Evolutionary conservation across 805 yeast genomes (phyloP).

Genomic region (Cyberlindnera subsufficiens): DNA sequence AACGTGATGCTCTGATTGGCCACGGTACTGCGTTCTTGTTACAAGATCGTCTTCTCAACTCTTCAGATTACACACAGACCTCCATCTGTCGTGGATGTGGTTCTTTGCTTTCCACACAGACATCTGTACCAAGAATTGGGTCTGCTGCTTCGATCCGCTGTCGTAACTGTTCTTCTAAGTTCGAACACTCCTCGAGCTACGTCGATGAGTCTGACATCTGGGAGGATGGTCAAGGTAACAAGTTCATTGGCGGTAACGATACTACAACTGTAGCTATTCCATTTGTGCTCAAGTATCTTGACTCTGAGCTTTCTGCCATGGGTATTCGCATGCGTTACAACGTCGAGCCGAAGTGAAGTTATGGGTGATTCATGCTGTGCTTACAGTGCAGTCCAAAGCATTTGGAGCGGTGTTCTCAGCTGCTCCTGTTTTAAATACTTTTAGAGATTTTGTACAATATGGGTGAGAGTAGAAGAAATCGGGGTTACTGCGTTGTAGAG

Average conservation of each 20-base stretch:
- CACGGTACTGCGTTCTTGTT: conserved; percentile 94
- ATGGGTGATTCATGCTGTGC: background rate
- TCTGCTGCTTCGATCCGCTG: conserved; percentile 73
- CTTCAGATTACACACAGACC: conserved; percentile 93
- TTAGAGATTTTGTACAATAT: background rate
- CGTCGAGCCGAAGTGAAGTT: conserved; percentile 50
- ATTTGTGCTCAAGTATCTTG: conserved; percentile 89
- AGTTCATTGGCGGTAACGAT: conserved; percentile 85
- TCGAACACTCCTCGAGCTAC: conserved; percentile 49
- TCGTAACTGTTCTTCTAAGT: conserved; percentile 79
- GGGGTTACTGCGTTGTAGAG: no score
- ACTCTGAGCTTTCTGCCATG: conserved; percentile 95
- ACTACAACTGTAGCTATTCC: conserved; percentile 97
- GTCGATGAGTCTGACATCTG: conserved; percentile 73
- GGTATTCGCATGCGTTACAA: conserved; percentile 91
- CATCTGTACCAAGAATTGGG: conserved; percentile 88
- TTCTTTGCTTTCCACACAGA: conserved; percentile 81
- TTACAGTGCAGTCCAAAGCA: background rate
- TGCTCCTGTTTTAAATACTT: background rate
- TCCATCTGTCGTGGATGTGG: conserved; percentile 91
- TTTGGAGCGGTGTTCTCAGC: background rate
- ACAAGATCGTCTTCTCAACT: conserved; percentile 91
- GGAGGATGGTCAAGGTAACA: conserved; percentile 96
- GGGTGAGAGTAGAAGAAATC: no score
- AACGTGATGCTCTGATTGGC: conserved; percentile 97